Percentiles rank a stretch among this genome's conserved stretches.
phyloP scores from a whole-genome alignment of 148 eudicot genomes.

The Spergularia bocconei region DNA sequence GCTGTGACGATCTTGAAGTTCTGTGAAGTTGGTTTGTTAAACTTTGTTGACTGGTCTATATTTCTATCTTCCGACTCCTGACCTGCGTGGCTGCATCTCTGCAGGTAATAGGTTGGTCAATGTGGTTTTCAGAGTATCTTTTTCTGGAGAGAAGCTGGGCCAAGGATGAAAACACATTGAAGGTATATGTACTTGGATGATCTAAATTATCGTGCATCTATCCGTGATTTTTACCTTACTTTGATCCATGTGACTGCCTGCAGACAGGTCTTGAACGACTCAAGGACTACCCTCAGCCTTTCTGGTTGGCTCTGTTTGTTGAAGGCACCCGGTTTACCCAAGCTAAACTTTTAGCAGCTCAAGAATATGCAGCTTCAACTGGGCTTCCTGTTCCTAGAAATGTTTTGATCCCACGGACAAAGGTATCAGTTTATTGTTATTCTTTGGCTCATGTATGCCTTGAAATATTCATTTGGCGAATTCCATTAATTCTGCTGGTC shows the following conservation, averaged over 20 bases:
- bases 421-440: conserved; percentile 37
- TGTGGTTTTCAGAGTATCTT: conserved; percentile 93
- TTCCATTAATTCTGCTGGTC: background rate
- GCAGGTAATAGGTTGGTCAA: conserved; percentile 98
- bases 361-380: conserved; percentile 79
- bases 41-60: background rate
- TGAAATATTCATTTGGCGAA: conserved; percentile 2
- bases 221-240: conserved; percentile 15
- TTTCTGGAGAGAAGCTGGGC: conserved; percentile 93
- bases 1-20: background rate
- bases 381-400: conserved; percentile 86
- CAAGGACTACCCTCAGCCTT: conserved; percentile 78
- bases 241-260: conserved; percentile 22
- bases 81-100: conserved; percentile 23
- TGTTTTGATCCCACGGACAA: conserved; percentile 89
- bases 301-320: conserved; percentile 95
- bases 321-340: conserved; percentile 95
- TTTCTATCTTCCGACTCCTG: background rate
- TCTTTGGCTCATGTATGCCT: background rate
- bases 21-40: too few species aligned
- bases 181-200: conserved; percentile 37
- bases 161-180: conserved; percentile 68
- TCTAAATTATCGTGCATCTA: conserved; percentile 1
- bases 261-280: conserved; percentile 80
- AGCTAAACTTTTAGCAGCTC: conserved; percentile 92